Percentiles rank a stretch among this genome's conserved stretches.
Evolutionary conservation across 2,329 filamentous ascomycete genomes (phyloP).

Genomic region (Sporothrix pseudoabietina): DNA sequence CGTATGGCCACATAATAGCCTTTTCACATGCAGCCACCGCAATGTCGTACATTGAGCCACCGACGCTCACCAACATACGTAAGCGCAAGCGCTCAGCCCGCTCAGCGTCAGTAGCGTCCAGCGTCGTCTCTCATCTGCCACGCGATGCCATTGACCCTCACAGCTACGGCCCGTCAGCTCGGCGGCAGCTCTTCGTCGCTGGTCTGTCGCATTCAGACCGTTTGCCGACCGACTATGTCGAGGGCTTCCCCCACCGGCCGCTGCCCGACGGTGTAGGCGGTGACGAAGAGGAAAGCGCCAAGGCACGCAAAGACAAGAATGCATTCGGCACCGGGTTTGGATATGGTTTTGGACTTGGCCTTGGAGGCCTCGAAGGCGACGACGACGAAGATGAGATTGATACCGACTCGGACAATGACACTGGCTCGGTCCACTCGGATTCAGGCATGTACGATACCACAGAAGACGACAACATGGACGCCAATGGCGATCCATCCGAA

Average conservation of each 20-base stretch:
- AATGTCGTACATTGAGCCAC: conserved; percentile 34
- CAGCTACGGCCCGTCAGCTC: conserved; percentile 55
- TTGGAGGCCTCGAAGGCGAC: conserved; percentile 28
- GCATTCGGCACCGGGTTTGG: not conserved
- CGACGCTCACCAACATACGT: conserved; percentile 35
- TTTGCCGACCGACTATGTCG: conserved; percentile 44
- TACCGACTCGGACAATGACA: not conserved
- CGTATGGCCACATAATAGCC: not conserved
- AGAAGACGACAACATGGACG: not conserved
- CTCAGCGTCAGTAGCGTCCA: conserved; percentile 27
- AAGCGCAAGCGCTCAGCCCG: conserved; percentile 43
- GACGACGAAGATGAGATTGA: conserved; percentile 31
- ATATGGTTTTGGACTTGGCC: not conserved
- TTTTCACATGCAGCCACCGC: not conserved
- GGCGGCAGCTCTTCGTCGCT: conserved; percentile 57
- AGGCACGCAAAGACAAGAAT: conserved; percentile 28
- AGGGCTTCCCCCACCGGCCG: conserved; percentile 56
- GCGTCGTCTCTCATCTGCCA: conserved; percentile 37
- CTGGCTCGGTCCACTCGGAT: not conserved
- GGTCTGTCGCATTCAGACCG: conserved; percentile 54
- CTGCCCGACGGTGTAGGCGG: conserved; percentile 37
- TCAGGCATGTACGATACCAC: not conserved
- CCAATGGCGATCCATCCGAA: not conserved
- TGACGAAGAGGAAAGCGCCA: conserved; percentile 25
- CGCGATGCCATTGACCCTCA: conserved; percentile 55